Base-by-base conservation (phyloP, 164 flowering plant genomes). In the Taxillus chinensis region DNA sequence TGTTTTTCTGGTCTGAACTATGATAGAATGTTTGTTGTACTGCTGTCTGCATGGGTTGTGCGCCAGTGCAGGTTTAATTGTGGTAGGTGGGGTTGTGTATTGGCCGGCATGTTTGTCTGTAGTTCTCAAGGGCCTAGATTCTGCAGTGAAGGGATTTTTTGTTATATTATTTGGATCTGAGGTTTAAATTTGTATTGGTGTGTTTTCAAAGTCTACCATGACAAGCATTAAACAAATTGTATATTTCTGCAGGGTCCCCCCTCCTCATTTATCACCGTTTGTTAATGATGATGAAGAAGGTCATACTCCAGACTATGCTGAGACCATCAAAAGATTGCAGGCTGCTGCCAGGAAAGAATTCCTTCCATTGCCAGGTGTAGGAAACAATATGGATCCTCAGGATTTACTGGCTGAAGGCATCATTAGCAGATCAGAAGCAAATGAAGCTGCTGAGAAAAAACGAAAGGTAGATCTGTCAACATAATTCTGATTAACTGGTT, bases 201-300 rank as follows among this genome's bases (percentile, higher is more conserved):
- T 27, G 27, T 27, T 27, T 27, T 27, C 27, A 27, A 27, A 27
- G 27, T 27, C 27, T 27, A 27, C 27, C 27, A 27, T 27, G 27
- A 27, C 27, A 27, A 27, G 27, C 27, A 27, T 27, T 27, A 27
- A 27, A 27, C 27, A 27, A 27, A 27, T 27, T 27, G 1, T 27
- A 27, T 27, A 13, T 27, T 14, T 40, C 17, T n/a, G 62, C 77
- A 92, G 98, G 82, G 76, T 82, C 39, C 92, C 89, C 71, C 97
- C 97, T 4, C 98, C 97, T 9, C 98, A 92, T 66, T 72, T 92
- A 64, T 92, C 98, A 46, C 97, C 98, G 5, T 92, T 92, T 79
- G 95, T 92, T 71, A 90, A 88, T 67, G 82, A 92, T 74, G 97
- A 90, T 46, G 87, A 78, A 5, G 96, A 86, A 71, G 97, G 92